Evolutionary conservation across 2,329 filamentous ascomycete genomes (phyloP), one percentile per base, ranked within the genome.

Genomic region (Phialophora chinensis): DNA sequence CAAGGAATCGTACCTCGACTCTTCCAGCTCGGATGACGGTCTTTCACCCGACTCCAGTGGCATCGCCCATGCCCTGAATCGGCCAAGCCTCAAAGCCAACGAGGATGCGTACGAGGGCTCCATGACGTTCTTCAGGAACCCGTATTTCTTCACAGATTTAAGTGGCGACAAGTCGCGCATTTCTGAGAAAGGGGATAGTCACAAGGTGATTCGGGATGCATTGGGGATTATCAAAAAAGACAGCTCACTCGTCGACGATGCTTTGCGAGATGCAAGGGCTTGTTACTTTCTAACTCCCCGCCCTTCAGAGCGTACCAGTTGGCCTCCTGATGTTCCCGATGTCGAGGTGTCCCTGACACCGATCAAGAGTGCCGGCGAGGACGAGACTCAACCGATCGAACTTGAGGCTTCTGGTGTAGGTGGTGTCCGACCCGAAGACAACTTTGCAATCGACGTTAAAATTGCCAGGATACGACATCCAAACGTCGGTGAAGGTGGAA

Each of bases 121-220:
- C 0, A 90, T 96, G 71, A 92, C 94, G 20, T 96, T 93, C 74
- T 96, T 94, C 75, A 91, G 86, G 67, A 91, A 90, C 29, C 90
- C 90, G 1, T 87, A 86, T 0, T 96, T 95, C 75, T 95, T 88
- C 75, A 93, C 89, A 1, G 92, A 96, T 75, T 79, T 95, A 3
- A 83, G 84, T 1, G 74, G 73, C n/a, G 74, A 76, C 56, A 66
- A 56, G 29, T 33, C 56, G 23, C 68, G 63, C 25, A 68, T 54
- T 29, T 68, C 63, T 56, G 49, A 29, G 42, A 62, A 35, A 10
- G 20, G 55, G 17, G n/a, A 70, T 60, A 60, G 54, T 27, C 50
- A 58, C 31, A 52, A 56, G 42, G 42, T 57, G 12, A 7, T 52
- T 25, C 47, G 60, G 17, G 66, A 67, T 25, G 60, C 60, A 17